Base-by-base conservation (phyloP, 2,329 filamentous ascomycete genomes). In the Metarhizium sp. region DNA sequence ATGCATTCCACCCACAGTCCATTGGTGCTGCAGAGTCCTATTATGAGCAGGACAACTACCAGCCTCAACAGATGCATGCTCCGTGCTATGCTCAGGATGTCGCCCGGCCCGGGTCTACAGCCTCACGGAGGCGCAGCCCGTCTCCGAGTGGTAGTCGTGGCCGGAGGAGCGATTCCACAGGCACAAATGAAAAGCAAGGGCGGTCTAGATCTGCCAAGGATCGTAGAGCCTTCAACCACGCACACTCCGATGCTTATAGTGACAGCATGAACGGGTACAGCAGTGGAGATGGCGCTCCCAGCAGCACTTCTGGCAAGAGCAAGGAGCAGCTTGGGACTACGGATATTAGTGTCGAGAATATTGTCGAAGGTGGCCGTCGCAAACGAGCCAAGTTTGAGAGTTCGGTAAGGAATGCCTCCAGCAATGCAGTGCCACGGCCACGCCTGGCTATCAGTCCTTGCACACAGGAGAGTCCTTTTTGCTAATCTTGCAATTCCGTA, bases 311-410 rank as follows among this genome's bases (percentile, higher is more conserved):
- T 53, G 86, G 88, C 65, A 88, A 88, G 69, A 82, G 80, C 63
- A 91, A 89, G 71, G 92, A 96, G 65, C 87, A 90, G 61, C 83
- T 96, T 65, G 91, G 90, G 51, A 96, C 90, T 69, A 95, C 94
- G 16, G 94, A 99, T 64, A 99, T 99, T 67, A 97, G 92, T 69
- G 84, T 96, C 63, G 92, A 96, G 64, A 99, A 99, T 69, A 97
- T 99, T 71, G 88, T 99, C 59, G 92, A 97, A 73, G 94, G 95
- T 67, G 92, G 92, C 62, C 87, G 94, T 71, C 86, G 94, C 68
- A 96, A 97, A 78, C 85, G 91, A 67, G 90, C 92, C 65, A 96
- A 96, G 73, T 87, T 87, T 75, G 92, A 97, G 72, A 97, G 92
- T 76, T 96, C 92, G 73, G 92, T 97, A 87, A 85, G 92, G 45